Evolutionary conservation across 1,284 basidiomycete genomes (phyloP).

Genomic region (Tilletiaria anomala): DNA sequence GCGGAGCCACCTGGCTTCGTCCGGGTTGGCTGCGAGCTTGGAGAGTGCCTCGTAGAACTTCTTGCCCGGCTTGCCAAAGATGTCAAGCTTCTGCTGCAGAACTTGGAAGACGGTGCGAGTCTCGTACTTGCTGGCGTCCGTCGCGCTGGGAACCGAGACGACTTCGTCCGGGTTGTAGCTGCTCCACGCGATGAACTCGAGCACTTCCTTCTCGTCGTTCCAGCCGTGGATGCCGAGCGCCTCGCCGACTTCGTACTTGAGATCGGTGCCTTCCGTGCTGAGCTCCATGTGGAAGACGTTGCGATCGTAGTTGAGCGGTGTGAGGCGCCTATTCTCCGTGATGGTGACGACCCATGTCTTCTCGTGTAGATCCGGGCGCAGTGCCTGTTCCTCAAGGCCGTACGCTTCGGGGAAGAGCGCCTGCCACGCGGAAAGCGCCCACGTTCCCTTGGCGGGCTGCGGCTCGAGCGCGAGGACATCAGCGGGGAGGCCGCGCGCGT

Average conservation of each 20-base stretch:
- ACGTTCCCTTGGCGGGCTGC: constrained; percentile 20
- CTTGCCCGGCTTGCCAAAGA: constrained; percentile 91
- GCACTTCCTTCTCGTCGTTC: constrained; percentile 81
- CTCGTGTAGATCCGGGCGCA: constrained; percentile 65
- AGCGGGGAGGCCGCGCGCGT: constrained; percentile 29
- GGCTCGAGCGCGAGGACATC: constrained; percentile 16
- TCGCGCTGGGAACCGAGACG: constrained; percentile 59
- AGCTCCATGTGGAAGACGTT: constrained; percentile 99
- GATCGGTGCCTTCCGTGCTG: constrained; percentile 74
- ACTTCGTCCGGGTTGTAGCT: constrained; percentile 68
- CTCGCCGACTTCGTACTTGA: constrained; percentile 91
- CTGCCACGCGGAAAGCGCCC: constrained; percentile 37
- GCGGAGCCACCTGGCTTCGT: constrained; percentile 67
- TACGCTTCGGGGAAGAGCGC: constrained; percentile 39
- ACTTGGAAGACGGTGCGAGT: constrained; percentile 88
- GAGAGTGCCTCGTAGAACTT: constrained; percentile 83
- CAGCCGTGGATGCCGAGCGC: constrained; percentile 93
- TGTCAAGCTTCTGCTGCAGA: constrained; percentile 87
- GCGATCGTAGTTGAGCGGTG: constrained; percentile 85
- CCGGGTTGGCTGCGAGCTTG: constrained; percentile 55
- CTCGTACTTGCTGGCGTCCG: constrained; percentile 41
- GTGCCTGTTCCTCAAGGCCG: constrained; percentile 13
- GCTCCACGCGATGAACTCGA: constrained; percentile 82
- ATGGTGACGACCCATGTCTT: constrained; percentile 86
- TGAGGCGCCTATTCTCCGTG: constrained; percentile 83